Percentiles rank a stretch among this genome's conserved stretches.
phyloP scores from a whole-genome alignment of 2,329 filamentous ascomycete genomes.

The Sporothrix variecibatus region DNA sequence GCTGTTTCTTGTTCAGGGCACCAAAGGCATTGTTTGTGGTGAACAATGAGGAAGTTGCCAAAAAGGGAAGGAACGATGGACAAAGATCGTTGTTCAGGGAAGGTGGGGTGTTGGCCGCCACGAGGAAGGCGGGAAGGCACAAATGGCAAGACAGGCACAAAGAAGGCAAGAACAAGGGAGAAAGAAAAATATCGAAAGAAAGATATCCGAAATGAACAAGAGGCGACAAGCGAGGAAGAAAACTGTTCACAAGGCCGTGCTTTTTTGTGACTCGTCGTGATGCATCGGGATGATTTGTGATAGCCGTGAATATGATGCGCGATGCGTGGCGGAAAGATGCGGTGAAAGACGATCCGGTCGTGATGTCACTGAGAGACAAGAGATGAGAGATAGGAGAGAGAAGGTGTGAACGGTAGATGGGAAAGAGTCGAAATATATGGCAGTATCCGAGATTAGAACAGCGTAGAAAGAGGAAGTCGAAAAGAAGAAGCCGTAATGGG shows the following conservation, averaged over 20 bases:
- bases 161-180: neutral
- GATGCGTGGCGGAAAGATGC: neutral
- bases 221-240: neutral
- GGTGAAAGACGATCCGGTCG: neutral
- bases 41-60: slow-evolving; percentile 14
- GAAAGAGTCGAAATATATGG: slow-evolving; percentile 2
- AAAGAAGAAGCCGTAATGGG: neutral
- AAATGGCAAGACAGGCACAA: neutral
- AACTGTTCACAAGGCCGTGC: neutral
- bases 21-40: slow-evolving; percentile 21
- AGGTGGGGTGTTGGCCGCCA: neutral
- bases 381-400: neutral
- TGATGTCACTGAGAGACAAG: slow-evolving; percentile 1
- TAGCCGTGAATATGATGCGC: neutral
- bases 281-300: neutral
- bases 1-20: slow-evolving; percentile 13
- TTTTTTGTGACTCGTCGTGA: neutral
- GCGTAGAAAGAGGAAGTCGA: neutral
- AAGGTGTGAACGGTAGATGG: neutral
- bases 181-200: neutral
- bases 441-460: neutral
- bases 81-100: slow-evolving; percentile 21
- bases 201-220: neutral
- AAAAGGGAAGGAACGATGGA: slow-evolving; percentile 25
- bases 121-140: neutral